phyloP scores from a whole-genome alignment of 1,284 basidiomycete genomes.

The Heterobasidion parviporum region DNA sequence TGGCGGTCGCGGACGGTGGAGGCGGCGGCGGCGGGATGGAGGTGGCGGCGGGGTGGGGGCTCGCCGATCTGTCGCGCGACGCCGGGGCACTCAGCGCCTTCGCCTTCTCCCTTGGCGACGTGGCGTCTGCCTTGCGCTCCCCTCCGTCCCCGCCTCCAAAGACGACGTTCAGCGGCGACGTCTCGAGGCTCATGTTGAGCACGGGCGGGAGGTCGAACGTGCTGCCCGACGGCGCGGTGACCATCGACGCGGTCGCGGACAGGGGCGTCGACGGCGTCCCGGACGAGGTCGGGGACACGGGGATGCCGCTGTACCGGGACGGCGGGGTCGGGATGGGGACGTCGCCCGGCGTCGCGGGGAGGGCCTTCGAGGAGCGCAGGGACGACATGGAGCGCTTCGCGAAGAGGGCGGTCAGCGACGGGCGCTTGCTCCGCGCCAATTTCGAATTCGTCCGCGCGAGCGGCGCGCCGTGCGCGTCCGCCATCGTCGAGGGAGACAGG shows the following conservation, averaged over 20 bases:
- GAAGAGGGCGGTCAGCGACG: slow-evolving; percentile 28
- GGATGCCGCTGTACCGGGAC: slow-evolving; percentile 4
- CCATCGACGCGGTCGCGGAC: slow-evolving; percentile 5
- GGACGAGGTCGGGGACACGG: slow-evolving; percentile 16
- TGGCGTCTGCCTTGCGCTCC: background rate
- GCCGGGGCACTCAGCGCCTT: background rate
- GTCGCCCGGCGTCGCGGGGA: background rate
- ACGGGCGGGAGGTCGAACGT: slow-evolving; percentile 33
- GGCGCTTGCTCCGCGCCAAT: slow-evolving; percentile 19
- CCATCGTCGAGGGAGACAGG: slow-evolving; percentile 18
- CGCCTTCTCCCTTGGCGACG: too few species aligned
- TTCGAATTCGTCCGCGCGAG: background rate
- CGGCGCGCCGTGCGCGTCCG: background rate
- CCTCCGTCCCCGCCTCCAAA: slow-evolving; percentile 21
- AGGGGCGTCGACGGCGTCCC: slow-evolving; percentile 35
- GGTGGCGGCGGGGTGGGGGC: background rate
- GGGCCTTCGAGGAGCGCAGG: slow-evolving; percentile 17
- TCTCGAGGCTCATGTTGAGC: slow-evolving; percentile 43
- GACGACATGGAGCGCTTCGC: slow-evolving; percentile 25
- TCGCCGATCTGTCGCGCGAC: background rate
- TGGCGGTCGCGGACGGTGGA: background rate
- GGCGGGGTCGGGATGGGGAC: slow-evolving; percentile 7
- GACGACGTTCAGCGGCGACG: slow-evolving; percentile 32
- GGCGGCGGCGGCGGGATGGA: background rate
- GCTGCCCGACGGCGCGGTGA: slow-evolving; percentile 34